Evolutionary conservation across 108 stramenopile genomes (phyloP).

Genomic region (Aureococcus anophagefferens): DNA sequence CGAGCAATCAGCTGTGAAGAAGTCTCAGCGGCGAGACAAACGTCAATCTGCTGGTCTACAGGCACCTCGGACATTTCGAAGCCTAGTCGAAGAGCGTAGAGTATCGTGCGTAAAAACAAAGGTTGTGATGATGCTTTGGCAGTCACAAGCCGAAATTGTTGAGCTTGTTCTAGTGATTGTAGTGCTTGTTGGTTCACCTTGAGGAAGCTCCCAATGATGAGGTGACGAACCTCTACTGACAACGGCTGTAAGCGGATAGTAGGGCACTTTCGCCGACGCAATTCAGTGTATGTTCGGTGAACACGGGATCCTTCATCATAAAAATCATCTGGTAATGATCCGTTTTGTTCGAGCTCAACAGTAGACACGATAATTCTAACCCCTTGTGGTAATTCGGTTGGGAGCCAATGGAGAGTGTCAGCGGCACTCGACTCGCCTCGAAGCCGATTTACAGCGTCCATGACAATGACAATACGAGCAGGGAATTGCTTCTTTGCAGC

Average conservation of each 20-base stretch:
- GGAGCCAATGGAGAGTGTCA: conserved; percentile 51
- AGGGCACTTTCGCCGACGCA: conserved; percentile 34
- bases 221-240: conserved; percentile 25
- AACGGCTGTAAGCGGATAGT: conserved; percentile 33
- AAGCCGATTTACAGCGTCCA: conserved; percentile 37
- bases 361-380: conserved; percentile 46
- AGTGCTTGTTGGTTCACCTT: conserved; percentile 15
- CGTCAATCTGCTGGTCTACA: conserved; percentile 31
- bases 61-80: conserved; percentile 11
- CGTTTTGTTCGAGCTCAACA: conserved; percentile 19
- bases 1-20: conserved; percentile 25
- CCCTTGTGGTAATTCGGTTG: conserved; percentile 38
- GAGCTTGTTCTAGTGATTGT: background rate
- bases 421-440: conserved; percentile 24
- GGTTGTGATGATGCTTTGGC: conserved; percentile 25
- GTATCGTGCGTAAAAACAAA: conserved; percentile 39
- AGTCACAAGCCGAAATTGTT: conserved; percentile 23
- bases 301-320: conserved; percentile 5
- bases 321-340: background rate
- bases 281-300: conserved; percentile 34
- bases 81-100: conserved; percentile 38
- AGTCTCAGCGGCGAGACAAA: conserved; percentile 20
- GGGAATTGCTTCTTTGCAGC: conserved; percentile 44
- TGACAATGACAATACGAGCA: conserved; percentile 39
- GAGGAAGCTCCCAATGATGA: conserved; percentile 29